Evolutionary conservation across 352 stramenopile species (phyloP).

Genomic region (Pythium brachiatum): DNA sequence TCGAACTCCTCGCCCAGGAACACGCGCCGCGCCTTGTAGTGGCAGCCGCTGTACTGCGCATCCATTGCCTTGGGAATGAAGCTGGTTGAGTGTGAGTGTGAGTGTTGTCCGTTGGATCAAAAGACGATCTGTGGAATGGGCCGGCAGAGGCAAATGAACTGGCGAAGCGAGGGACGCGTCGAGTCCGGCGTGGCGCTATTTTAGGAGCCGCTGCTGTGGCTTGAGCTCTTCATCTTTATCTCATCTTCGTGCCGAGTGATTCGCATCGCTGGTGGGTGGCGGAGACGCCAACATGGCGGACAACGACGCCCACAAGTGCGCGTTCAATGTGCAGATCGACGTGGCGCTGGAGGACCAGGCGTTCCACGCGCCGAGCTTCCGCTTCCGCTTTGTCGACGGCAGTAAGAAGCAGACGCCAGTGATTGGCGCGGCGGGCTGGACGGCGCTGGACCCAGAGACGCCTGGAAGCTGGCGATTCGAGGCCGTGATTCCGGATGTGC

Average conservation of each 20-base stretch:
- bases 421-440: conserved; percentile 38
- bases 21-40: conserved; percentile 57
- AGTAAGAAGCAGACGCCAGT: conserved; percentile 50
- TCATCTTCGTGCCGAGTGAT: not conserved
- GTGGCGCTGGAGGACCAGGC: conserved; percentile 35
- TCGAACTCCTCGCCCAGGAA: conserved; percentile 68
- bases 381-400: conserved; percentile 69
- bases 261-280: not conserved
- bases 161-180: not conserved
- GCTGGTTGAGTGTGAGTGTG: too few species aligned
- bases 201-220: not conserved
- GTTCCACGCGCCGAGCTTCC: conserved; percentile 54
- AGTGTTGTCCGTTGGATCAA: too few species aligned
- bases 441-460: conserved; percentile 10
- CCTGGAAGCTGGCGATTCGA: conserved; percentile 38
- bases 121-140: not conserved
- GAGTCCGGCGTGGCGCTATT: not conserved
- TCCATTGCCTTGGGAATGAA: conserved; percentile 32
- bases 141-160: not conserved
- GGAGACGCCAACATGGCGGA: conserved; percentile 8
- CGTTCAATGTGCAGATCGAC: conserved; percentile 63
- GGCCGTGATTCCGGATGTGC: conserved; percentile 41
- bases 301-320: conserved; percentile 39
- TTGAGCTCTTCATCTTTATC: not conserved
- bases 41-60: conserved; percentile 49